Base-by-base conservation (phyloP, 2,329 filamentous ascomycete species). In the Akanthomyces lecanii region DNA sequence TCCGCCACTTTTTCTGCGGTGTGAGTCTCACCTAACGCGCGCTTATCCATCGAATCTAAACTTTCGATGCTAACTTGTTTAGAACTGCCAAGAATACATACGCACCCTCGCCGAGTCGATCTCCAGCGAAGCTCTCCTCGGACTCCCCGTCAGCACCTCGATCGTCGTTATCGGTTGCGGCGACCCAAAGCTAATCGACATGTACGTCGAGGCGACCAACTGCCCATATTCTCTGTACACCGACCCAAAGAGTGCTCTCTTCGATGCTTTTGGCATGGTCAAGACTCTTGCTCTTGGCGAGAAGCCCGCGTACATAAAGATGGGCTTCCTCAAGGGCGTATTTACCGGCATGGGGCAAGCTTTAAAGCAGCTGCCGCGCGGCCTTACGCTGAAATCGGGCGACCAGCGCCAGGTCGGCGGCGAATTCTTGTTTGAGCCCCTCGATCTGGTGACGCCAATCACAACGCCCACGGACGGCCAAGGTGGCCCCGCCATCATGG, bases 1-100 rank as follows among this genome's bases (percentile, higher is more conserved):
- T 93, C 63, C 83, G 90, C 51, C 89, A 92, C 76, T 93, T 92
- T 75, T 92, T 90, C 79, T 92, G 90, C 71, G 89, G 89, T 42
- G 89, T 91, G 80, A 74, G 88, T 81, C 33, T 33, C 14, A 23
- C 52, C 11, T 36, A 8, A 53, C 28, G 18, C 16, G 6, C 11
- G 28, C 28, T 6, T 18, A 3, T 12, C 6, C 18, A 18, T 21
- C 25, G 25, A 6, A 14, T 36, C 38, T n/a, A n/a, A 21, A 33
- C 12, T n/a, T 14, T 21, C 11, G 16, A 42, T n/a, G 30, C 48
- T 61, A 36, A 52, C 25, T 25, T 23, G 21, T 12, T 11, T 67
- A 91, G 87, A 89, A 88, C 73, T 92, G 90, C 76, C 89, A 92
- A 73, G 87, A 91, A 71, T 92, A 89, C 72, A 77, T 92, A 28